phyloP scores from a whole-genome alignment of 1,284 basidiomycete genomes.

The Abortiporus biennis region DNA sequence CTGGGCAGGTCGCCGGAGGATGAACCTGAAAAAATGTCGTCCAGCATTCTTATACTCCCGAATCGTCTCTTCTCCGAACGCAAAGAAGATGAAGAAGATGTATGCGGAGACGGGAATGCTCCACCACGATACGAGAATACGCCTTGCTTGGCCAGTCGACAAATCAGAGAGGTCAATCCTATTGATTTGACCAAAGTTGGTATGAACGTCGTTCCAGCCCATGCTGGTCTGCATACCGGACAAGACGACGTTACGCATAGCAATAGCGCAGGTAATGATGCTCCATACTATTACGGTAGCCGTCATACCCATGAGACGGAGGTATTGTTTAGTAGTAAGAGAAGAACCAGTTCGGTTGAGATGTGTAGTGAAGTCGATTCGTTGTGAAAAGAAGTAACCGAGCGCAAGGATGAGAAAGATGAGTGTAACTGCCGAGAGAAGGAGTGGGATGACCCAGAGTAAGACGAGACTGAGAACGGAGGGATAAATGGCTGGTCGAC shows the following conservation, averaged over 20 bases:
- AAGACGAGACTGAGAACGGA: constrained; percentile 19
- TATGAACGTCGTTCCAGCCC: constrained; percentile 51
- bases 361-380: constrained; percentile 13
- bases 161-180: not conserved
- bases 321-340: constrained; percentile 33
- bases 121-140: constrained; percentile 14
- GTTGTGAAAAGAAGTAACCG: constrained; percentile 15
- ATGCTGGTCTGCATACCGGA: constrained; percentile 36
- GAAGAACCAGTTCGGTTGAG: constrained; percentile 15
- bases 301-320: constrained; percentile 43
- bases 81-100: constrained; percentile 24
- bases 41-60: constrained; percentile 16
- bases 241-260: constrained; percentile 22
- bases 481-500: constrained; percentile 13
- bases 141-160: not conserved
- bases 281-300: constrained; percentile 24
- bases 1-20: not conserved
- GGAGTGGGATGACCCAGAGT: constrained; percentile 25
- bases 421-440: constrained; percentile 21
- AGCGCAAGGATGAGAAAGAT: constrained; percentile 16
- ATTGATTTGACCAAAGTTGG: constrained; percentile 33
- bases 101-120: constrained; percentile 16
- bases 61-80: constrained; percentile 19
- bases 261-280: constrained; percentile 24
- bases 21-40: not conserved